Percentiles rank a stretch among this genome's conserved stretches.
Evolutionary conservation across 2,329 filamentous ascomycete species (phyloP).

Genomic region (Pyricularia sp.): DNA sequence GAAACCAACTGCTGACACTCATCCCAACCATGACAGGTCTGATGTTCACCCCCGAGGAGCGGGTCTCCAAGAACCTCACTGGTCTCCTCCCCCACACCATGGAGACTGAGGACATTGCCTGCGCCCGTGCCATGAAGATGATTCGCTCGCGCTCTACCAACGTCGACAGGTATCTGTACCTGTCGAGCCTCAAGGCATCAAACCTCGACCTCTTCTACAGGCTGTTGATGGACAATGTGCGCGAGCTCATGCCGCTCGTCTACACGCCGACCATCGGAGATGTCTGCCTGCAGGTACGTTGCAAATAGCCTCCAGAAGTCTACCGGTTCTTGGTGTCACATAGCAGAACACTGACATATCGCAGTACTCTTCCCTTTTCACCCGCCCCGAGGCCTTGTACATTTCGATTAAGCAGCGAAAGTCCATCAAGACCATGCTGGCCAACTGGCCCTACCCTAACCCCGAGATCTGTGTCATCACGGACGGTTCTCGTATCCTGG

Average conservation of each 20-base stretch:
- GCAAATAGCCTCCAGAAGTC: background rate
- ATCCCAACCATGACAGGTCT: slow-evolving; percentile 34
- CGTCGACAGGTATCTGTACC: slow-evolving; percentile 78
- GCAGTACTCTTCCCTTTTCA: slow-evolving; percentile 93
- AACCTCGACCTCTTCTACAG: slow-evolving; percentile 80
- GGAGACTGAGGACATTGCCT: slow-evolving; percentile 51
- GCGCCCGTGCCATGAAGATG: slow-evolving; percentile 62
- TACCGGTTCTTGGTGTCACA: background rate
- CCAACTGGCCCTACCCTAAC: slow-evolving; percentile 83
- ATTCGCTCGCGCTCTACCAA: slow-evolving; percentile 58
- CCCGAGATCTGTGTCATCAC: slow-evolving; percentile 97
- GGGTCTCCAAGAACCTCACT: slow-evolving; percentile 54
- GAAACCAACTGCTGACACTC: slow-evolving; percentile 5
- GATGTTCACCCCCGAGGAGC: slow-evolving; percentile 55
- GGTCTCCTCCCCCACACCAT: slow-evolving; percentile 57
- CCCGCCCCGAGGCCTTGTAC: slow-evolving; percentile 89
- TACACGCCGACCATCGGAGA: slow-evolving; percentile 91
- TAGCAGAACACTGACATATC: background rate
- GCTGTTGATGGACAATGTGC: slow-evolving; percentile 63
- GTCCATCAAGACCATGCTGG: slow-evolving; percentile 77
- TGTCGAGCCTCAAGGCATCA: slow-evolving; percentile 59
- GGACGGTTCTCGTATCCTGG: slow-evolving; percentile 86
- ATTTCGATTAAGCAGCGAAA: slow-evolving; percentile 92
- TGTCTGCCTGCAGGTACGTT: slow-evolving; percentile 56
- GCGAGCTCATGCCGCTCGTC: slow-evolving; percentile 74